A percentile compares a stretch with the other conserved stretches of the same genome.
These are phyloP conservation scores for Cryptosporidium sp. DNA, from an alignment of 169 alveolate genomes.

Conservation along the genomic window DNA sequence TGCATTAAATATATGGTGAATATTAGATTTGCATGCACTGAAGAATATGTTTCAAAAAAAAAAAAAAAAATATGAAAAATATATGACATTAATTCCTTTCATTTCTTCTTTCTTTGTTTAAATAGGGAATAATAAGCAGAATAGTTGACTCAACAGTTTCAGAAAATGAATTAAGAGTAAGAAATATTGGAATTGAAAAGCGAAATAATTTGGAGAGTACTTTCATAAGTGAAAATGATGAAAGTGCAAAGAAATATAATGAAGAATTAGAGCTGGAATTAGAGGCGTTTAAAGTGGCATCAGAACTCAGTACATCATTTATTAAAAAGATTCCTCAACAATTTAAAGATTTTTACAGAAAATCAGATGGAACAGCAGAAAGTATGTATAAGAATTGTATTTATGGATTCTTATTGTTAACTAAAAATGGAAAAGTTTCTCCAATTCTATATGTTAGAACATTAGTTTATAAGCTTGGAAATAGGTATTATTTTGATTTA, in stretches of 20 bases:
- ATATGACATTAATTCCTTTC: too few species aligned
- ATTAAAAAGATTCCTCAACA: slow-evolving; percentile 16
- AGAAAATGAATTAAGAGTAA: not conserved
- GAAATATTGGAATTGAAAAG: not conserved
- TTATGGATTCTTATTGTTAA: slow-evolving; percentile 10
- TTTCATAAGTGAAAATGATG: not conserved
- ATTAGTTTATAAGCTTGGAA: slow-evolving; percentile 8
- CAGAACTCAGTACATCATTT: slow-evolving; percentile 31
- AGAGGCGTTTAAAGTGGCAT: slow-evolving; percentile 36
- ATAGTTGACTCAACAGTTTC: not conserved
- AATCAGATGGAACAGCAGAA: slow-evolving; percentile 44
- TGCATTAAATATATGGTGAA: too few species aligned
- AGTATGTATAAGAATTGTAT: slow-evolving; percentile 56
- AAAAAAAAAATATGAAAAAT: too few species aligned
- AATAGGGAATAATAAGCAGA: not conserved
- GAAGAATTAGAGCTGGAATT: slow-evolving; percentile 7
- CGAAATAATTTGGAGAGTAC: too few species aligned
- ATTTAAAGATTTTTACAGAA: slow-evolving; percentile 8
- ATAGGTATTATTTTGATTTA: slow-evolving; percentile 15
- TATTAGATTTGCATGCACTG: not conserved
- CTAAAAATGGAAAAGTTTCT: not conserved
- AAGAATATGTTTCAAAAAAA: too few species aligned
- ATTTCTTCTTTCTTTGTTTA: not conserved
- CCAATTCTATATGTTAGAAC: slow-evolving; percentile 44
- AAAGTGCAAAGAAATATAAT: not conserved